Evolutionary conservation across 169 alveolate genomes (phyloP), one percentile per base, ranked within the genome.

Genomic region (Plasmodium adleri): DNA sequence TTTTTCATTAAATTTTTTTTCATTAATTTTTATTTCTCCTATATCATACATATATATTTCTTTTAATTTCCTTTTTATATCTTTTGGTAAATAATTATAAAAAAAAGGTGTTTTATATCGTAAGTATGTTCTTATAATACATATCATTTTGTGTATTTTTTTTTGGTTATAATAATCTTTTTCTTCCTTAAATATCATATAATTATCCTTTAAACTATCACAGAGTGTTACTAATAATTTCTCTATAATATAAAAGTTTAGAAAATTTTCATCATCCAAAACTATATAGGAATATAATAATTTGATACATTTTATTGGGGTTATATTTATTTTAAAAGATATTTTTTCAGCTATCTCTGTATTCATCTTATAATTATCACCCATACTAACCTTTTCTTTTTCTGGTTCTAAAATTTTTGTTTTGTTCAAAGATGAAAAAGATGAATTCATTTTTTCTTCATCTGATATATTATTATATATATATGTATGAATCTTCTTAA

Each of bases 261-360:
- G 63, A 68, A 63, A 68, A 17, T 76, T 54, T 50, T 76, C 89
- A n/a, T 75, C 89, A n/a, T 75, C 89, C 24, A 76, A 58, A 52
- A 49, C 49, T 6, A 76, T 63, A 56, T 76, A 76, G 9, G 78
- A 32, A 45, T 76, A 76, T 22, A 76, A 39, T 8, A 76, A 45
- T 22, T 76, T 76, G 49, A 47, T 26, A 50, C 89, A 76, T 20
- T 64, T 66, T 26, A 24, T 50, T 13, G 78, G 45, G 24, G 89
- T 47, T 50, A 76, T 26, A 3, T 66, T 62, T 22, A 28, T 17
- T 63, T 43, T 76, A 15, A 76, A 49, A 47, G 49, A 45, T 47
- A 76, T 58, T 0, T 59, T 24, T 22, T 74, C 62, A 28, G 32
- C 72, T 2, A 15, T 64, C 17, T 64, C 13, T 24, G n/a, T 26